Evolutionary conservation across 345 rosid species (phyloP), one percentile per base, ranked within the genome.

Genomic region (Populus tremula): DNA sequence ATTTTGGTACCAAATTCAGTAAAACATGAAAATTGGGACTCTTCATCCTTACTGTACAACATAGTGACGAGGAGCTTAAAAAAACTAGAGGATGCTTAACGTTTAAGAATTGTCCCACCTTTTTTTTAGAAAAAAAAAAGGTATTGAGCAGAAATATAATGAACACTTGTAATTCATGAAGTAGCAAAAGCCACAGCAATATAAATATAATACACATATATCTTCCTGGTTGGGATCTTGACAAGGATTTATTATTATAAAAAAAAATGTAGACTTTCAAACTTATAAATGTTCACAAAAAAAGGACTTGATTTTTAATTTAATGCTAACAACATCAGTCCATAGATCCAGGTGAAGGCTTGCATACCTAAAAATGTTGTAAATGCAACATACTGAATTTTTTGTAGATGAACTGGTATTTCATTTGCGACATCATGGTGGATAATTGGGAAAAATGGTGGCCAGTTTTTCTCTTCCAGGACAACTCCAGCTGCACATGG

Each of bases 401-500:
- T 75, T 31, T 82, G 85, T 29, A 82, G 79, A 70, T 82, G 82
- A 59, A 75, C 33, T 41, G 82, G 85, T 66, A 82, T 82, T 59
- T 82, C 85, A 38, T 72, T 75, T 54, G 82, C 76, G 36, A 82
- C 78, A 36, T 82, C 85, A 61, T 82, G 85, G 49, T 82, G 85
- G 78, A 82, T 78, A 61, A 82, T 78, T 21, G 85, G 85, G 43
- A 82, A 82, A 50, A 82, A 82, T n/a, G 82, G 75, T 6, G 85
- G 85, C 85, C 85, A 82, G 38, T 82, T 82, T 75, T 82, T 82
- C 77, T 78, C 82, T 77, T 82, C 85, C 43, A 82, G 67, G 9
- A 71, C 77, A 75, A 82, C 71, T 66, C 85, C 85, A 67, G 85
- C 85, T 82, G 82, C 56, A 76, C 20, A 71, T 63, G 67, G 62